phyloP scores from a whole-genome alignment of 2,329 filamentous ascomycete genomes.

The Aspergillus ochraceus region DNA sequence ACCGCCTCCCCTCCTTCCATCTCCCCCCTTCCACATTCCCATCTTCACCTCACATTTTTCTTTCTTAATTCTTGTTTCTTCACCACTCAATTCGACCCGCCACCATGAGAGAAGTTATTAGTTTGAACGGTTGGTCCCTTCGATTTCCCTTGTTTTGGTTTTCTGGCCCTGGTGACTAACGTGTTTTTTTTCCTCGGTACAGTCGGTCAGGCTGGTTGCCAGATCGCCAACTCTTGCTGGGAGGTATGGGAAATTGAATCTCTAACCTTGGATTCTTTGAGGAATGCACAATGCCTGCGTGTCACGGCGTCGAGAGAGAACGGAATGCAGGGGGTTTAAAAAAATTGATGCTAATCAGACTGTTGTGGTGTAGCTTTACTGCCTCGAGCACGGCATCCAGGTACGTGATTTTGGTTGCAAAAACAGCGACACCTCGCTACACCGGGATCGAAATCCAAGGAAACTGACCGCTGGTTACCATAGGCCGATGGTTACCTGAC shows the following conservation, averaged over 20 bases:
- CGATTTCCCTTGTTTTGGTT: constrained; percentile 10
- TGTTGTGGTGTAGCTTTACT: constrained; percentile 76
- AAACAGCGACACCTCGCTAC: constrained; percentile 6
- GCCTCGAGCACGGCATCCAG: constrained; percentile 99
- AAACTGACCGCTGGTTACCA: constrained; percentile 5
- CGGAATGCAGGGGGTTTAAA: constrained; percentile 6
- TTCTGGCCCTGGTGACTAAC: constrained; percentile 24
- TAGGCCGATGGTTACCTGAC: constrained; percentile 98
- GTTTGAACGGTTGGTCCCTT: constrained; percentile 82
- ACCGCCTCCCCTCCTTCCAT: constrained; percentile 22
- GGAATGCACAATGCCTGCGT: not conserved
- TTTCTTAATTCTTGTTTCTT: constrained; percentile 25
- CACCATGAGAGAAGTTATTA: constrained; percentile 99
- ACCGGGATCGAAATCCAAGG: not conserved
- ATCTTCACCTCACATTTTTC: constrained; percentile 13
- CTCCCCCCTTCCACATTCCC: constrained; percentile 28
- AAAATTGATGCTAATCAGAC: constrained; percentile 30
- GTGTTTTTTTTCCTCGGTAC: constrained; percentile 27
- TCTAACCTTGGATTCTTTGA: not conserved
- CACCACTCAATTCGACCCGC: constrained; percentile 27
- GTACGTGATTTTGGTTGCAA: constrained; percentile 55
- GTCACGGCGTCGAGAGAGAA: not conserved
- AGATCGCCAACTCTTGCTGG: constrained; percentile 99
- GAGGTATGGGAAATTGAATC: constrained; percentile 65
- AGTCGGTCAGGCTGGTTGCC: constrained; percentile 99